phyloP scores from a whole-genome alignment of 2,329 filamentous ascomycete genomes.

The Rachicladosporium sp. region DNA sequence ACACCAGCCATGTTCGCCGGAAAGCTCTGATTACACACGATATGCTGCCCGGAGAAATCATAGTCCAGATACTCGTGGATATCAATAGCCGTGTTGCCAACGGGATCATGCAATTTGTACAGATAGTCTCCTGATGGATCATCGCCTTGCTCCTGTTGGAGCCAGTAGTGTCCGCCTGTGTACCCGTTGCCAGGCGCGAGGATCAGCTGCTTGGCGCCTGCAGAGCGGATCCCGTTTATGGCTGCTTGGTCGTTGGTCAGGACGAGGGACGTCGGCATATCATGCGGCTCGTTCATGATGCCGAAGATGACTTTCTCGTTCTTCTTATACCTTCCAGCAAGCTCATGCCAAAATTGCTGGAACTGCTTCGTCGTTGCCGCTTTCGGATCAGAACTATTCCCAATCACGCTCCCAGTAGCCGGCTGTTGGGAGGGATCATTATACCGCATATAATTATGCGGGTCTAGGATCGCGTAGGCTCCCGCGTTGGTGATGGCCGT shows the following conservation, averaged over 20 bases:
- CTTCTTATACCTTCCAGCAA: conserved; percentile 27
- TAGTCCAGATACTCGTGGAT: no score
- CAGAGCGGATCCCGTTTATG: conserved; percentile 33
- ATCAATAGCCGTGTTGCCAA: no score
- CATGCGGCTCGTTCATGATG: conserved; percentile 31
- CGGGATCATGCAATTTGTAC: no score
- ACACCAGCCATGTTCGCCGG: no score
- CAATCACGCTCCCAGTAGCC: conserved; percentile 14
- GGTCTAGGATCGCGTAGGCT: conserved; percentile 36
- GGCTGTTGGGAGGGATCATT: conserved; percentile 40
- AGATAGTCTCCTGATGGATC: no score
- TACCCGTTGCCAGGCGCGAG: conserved; percentile 43
- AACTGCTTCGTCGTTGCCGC: conserved; percentile 19
- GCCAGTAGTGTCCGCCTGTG: no score
- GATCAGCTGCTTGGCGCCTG: conserved; percentile 41
- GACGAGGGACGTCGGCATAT: conserved; percentile 30
- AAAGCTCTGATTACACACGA: no score
- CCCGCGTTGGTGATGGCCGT: conserved; percentile 42
- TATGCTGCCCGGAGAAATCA: no score
- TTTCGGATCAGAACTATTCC: no score
- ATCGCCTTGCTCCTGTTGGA: no score
- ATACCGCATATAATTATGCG: conserved; percentile 42
- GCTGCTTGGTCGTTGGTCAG: conserved; percentile 36
- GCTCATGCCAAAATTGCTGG: conserved; percentile 32
- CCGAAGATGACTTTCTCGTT: conserved; percentile 34